A percentile compares a stretch with the other conserved stretches of the same genome.
Conservation (phyloP, 768 basidiomycete genomes). For the Termitomyces sp. region DNA sequence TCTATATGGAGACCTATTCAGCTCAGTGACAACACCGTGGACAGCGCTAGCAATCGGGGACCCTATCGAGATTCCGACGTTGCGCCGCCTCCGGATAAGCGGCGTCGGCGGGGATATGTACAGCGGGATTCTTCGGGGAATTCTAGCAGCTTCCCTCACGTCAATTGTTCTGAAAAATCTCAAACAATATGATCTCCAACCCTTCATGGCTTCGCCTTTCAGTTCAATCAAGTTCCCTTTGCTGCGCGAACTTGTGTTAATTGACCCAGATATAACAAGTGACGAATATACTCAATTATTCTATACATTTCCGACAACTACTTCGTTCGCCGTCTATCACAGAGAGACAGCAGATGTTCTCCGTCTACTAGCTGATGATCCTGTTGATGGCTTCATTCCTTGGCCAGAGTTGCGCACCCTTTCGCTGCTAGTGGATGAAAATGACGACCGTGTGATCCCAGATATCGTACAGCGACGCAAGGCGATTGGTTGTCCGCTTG, state of each 20-base stretch:
- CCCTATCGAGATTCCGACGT: slow-evolving; percentile 27
- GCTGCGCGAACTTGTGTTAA: slow-evolving; percentile 34
- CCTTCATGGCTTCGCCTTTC: slow-evolving; percentile 24
- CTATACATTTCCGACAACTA: slow-evolving; percentile 29
- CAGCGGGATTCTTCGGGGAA: slow-evolving; percentile 31
- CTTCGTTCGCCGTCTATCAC: slow-evolving; percentile 24
- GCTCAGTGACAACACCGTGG: slow-evolving; percentile 18
- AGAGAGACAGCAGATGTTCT: slow-evolving; percentile 22
- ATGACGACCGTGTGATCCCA: slow-evolving; percentile 21
- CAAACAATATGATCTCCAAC: slow-evolving; percentile 38
- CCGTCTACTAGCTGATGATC: slow-evolving; percentile 19
- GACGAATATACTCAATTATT: slow-evolving; percentile 26
- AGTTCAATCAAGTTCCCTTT: slow-evolving; percentile 25
- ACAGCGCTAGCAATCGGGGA: slow-evolving; percentile 13
- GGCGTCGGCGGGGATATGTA: slow-evolving; percentile 33
- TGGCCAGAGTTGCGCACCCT: slow-evolving; percentile 33
- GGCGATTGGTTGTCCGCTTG: slow-evolving; percentile 23
- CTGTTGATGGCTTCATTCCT: slow-evolving; percentile 10
- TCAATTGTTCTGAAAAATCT: slow-evolving; percentile 40
- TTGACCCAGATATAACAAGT: slow-evolving; percentile 36
- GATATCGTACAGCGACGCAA: slow-evolving; percentile 22
- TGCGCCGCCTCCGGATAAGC: slow-evolving; percentile 39
- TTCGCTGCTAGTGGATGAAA: slow-evolving; percentile 25
- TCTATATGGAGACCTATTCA: slow-evolving; percentile 39
- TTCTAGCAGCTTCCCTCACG: slow-evolving; percentile 35